phyloP scores from a whole-genome alignment of 2,329 filamentous ascomycete genomes.

The Colletotrichum falcatum region DNA sequence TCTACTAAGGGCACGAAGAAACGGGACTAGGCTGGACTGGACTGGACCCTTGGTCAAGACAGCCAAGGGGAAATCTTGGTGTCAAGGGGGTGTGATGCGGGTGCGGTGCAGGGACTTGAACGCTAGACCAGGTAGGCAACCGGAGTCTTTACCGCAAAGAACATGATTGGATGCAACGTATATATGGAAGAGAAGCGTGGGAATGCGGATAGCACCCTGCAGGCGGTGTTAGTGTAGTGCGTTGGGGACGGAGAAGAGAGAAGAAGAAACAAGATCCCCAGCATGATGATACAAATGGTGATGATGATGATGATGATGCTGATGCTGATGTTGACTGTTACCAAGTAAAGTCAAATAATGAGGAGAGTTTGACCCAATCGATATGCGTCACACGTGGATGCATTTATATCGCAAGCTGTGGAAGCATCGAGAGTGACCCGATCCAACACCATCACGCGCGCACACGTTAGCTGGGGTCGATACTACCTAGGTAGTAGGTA shows the following conservation, averaged over 20 bases:
- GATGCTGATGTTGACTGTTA: not conserved
- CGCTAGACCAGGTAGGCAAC: not conserved
- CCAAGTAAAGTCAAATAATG: not conserved
- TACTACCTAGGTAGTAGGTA: no score
- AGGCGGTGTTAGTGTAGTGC: not conserved
- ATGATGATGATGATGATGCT: not conserved
- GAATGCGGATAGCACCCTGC: not conserved
- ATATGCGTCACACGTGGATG: conserved; percentile 15
- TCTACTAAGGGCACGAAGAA: no score
- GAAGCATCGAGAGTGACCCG: not conserved
- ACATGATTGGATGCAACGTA: conserved; percentile 13
- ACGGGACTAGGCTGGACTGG: not conserved
- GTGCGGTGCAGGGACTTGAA: conserved; percentile 19
- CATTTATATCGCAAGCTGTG: conserved; percentile 12
- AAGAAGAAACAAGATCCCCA: not conserved
- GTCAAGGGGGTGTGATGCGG: conserved; percentile 4
- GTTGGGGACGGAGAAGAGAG: not conserved
- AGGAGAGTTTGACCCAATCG: conserved; percentile 6
- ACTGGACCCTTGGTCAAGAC: not conserved
- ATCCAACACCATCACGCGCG: not conserved
- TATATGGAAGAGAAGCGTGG: not conserved
- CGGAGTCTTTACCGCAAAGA: conserved; percentile 21
- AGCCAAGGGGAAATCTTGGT: conserved; percentile 18
- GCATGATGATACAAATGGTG: no score
- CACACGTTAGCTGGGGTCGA: not conserved